phyloP scores from a whole-genome alignment of 495 filamentous ascomycete species.

The Lophiotrema nucula region DNA sequence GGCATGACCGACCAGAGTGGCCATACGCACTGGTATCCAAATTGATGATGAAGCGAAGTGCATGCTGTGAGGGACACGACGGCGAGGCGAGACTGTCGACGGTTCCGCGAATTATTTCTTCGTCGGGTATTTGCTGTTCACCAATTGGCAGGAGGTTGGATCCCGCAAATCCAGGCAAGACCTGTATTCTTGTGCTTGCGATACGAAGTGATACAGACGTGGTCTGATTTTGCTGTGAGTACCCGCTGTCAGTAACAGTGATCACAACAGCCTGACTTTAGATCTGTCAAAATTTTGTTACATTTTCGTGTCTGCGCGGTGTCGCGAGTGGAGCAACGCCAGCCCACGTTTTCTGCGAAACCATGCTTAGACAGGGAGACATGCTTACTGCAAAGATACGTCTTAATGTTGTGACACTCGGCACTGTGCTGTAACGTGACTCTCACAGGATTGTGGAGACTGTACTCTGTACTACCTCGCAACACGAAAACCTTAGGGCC shows the following conservation, averaged over 20 bases:
- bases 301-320: conserved; percentile 15
- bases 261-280: conserved; percentile 20
- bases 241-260: conserved; percentile 29
- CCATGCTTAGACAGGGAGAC: conserved; percentile 6
- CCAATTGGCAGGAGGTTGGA: conserved; percentile 2
- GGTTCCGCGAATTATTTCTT: not conserved
- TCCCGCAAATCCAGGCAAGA: not conserved
- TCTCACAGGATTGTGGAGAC: conserved; percentile 19
- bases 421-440: conserved; percentile 33
- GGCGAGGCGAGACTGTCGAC: conserved; percentile 2
- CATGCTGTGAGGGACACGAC: conserved; percentile 6
- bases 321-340: conserved; percentile 22
- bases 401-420: conserved; percentile 25
- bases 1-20: conserved; percentile 2
- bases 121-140: not conserved
- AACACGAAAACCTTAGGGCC: conserved; percentile 16
- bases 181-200: conserved; percentile 4
- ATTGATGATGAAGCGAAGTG: conserved; percentile 11
- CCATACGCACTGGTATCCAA: conserved; percentile 13
- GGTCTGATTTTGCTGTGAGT: conserved; percentile 16
- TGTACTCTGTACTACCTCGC: conserved; percentile 23
- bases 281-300: conserved; percentile 27
- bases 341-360: conserved; percentile 25
- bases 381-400: conserved; percentile 19
- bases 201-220: conserved; percentile 17